Base-by-base conservation (phyloP, 1,139 yeast genomes). In the Hyphopichia wangnamkhiaoensis region DNA sequence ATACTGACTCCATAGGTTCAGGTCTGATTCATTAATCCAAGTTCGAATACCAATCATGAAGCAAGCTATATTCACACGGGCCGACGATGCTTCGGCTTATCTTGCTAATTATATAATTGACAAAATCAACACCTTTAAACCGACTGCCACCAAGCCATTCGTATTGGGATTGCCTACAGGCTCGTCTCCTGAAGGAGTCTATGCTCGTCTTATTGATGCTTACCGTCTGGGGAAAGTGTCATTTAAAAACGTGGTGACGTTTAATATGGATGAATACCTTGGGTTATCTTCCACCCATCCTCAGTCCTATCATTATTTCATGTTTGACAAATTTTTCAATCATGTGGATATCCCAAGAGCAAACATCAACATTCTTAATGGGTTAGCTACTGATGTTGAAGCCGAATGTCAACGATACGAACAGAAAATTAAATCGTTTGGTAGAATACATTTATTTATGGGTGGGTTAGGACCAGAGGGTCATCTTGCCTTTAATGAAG, bases 401-500 rank as follows among this genome's bases (percentile, higher is more conserved):
- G 52, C 48, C 26, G 85, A 80, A 56, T 80, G 85, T 51, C 52
- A 54, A 3, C 49, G 55, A 2, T 80, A 80, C 55, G 85, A 80
- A 56, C 65, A 58, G 23, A 68, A 74, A 48, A 80, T 80, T 54
- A 67, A 67, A 47, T 52, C 57, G 32, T 70, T 65, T 48, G 84
- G 83, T 10, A 71, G 76, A 37, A 78, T 80, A 46, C 69, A 80
- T 50, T 63, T 80, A 42, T 80, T 80, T 50, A 56, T 80, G 55
- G 85, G 84, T 10, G 85, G 85, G 1, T 65, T 80, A 52, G 85
- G 85, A 3, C 79, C 82, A 17, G 82, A 80, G 53, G 85, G 85
- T 26, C 84, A 80, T 54, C 67, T 80, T 54, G 85, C 85, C 1
- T 80, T 80, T 54, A 80, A 80, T 56, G 85, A 80, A 56, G 68